Conservation (phyloP, 768 basidiomycete genomes). For the Phylloporus sp. region DNA sequence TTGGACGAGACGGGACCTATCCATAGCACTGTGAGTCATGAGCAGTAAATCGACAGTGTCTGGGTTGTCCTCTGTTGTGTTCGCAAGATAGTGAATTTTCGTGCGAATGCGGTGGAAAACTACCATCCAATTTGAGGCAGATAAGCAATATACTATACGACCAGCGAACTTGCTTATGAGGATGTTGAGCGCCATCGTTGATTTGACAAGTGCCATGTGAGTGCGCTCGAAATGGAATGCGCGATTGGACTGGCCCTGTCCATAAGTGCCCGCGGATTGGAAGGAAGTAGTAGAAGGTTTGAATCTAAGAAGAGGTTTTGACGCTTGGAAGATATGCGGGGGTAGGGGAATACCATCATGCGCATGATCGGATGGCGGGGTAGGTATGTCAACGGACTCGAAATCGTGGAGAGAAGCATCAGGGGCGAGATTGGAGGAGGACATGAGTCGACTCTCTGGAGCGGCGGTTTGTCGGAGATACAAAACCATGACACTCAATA, state of each 20-base stretch:
- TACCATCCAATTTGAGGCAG: constrained; percentile 82
- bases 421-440: constrained; percentile 57
- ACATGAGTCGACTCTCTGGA: constrained; percentile 52
- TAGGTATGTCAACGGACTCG: constrained; percentile 49
- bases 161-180: constrained; percentile 71
- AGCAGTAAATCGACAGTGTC: constrained; percentile 76
- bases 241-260: constrained; percentile 22
- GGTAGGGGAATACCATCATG: constrained; percentile 30
- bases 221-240: constrained; percentile 54
- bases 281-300: constrained; percentile 40
- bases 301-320: constrained; percentile 30
- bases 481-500: constrained; percentile 78
- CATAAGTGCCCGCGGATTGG: constrained; percentile 35
- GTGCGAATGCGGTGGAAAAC: constrained; percentile 66
- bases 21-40: constrained; percentile 73
- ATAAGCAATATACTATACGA: constrained; percentile 80
- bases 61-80: constrained; percentile 45
- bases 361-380: constrained; percentile 16
- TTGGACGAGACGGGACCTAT: constrained; percentile 62
- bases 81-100: constrained; percentile 66
- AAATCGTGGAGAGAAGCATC: constrained; percentile 70
- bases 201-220: constrained; percentile 55
- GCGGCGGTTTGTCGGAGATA: constrained; percentile 71
- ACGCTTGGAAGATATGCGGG: constrained; percentile 37
- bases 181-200: constrained; percentile 50